A percentile compares a stretch with the other conserved stretches of the same genome.
These are phyloP conservation scores for Tolypocladium ophioglossoides DNA, from an alignment of 2,329 filamentous ascomycete species.

Conservation along the genomic window DNA sequence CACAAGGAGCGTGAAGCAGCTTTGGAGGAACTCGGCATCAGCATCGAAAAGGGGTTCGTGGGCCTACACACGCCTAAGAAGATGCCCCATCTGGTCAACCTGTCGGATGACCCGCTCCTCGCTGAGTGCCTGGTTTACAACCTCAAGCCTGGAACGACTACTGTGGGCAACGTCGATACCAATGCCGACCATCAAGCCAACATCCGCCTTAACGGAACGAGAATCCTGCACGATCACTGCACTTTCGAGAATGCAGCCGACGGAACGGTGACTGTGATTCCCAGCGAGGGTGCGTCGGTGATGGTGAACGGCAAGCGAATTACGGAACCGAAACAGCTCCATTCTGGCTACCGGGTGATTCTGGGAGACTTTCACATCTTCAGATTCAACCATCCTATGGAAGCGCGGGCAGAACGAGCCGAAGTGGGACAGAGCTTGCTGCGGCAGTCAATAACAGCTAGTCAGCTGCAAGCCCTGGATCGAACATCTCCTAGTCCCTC, in stretches of 20 bases:
- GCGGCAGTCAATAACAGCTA: constrained; percentile 66
- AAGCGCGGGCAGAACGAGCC: constrained; percentile 83
- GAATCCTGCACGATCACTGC: constrained; percentile 88
- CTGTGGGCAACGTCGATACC: constrained; percentile 87
- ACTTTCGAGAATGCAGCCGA: constrained; percentile 81
- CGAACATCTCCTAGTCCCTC: constrained; percentile 50
- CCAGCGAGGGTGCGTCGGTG: constrained; percentile 82
- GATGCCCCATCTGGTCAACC: constrained; percentile 96
- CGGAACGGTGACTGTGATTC: constrained; percentile 83
- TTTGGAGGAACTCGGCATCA: constrained; percentile 92
- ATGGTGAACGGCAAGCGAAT: constrained; percentile 97
- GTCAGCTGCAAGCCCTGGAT: constrained; percentile 49
- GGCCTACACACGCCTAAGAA: constrained; percentile 95
- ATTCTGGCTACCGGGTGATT: constrained; percentile 90
- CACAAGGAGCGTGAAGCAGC: constrained; percentile 95
- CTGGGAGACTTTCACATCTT: constrained; percentile 98
- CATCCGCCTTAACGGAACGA: constrained; percentile 86
- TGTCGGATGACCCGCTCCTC: constrained; percentile 87
- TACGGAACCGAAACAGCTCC: constrained; percentile 71
- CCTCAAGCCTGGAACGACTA: constrained; percentile 87
- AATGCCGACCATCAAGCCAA: constrained; percentile 67
- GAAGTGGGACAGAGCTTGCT: constrained; percentile 72
- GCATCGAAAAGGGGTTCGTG: constrained; percentile 96
- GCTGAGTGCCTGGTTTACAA: constrained; percentile 98
- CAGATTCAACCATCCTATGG: constrained; percentile 94